Evolutionary conservation across 305 asterid genomes (phyloP).

Genomic region (Solanum hybrid): DNA sequence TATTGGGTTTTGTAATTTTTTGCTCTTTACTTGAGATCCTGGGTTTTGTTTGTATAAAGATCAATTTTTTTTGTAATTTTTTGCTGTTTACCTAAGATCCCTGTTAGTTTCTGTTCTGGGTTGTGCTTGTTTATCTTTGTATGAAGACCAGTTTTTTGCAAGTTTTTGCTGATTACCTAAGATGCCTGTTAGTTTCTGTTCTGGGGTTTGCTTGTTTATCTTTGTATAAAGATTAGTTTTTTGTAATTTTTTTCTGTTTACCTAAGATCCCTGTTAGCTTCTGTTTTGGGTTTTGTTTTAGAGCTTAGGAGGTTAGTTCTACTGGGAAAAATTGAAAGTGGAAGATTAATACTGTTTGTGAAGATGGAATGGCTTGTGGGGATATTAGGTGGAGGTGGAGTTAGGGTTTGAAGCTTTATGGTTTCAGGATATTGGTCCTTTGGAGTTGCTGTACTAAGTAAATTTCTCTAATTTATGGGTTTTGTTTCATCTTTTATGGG

Average conservation of each 20-base stretch:
- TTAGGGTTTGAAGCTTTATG: not conserved
- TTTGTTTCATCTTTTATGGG: not conserved
- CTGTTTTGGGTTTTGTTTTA: not conserved
- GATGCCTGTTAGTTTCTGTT: not conserved
- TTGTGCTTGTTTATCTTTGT: not conserved
- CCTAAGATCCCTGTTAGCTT: not conserved
- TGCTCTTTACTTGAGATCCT: not conserved
- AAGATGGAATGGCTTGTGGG: not conserved
- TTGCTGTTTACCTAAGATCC: not conserved
- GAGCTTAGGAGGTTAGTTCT: not conserved
- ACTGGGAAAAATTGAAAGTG: not conserved
- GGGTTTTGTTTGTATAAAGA: not conserved
- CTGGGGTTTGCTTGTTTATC: not conserved
- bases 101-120: not conserved
- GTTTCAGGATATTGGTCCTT: not conserved
- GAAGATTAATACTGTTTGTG: not conserved
- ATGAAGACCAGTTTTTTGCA: not conserved
- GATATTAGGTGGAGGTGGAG: not conserved
- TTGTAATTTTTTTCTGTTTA: not conserved
- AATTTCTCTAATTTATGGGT: not conserved
- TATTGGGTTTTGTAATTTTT: not conserved
- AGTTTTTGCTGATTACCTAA: not conserved
- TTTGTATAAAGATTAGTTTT: not conserved
- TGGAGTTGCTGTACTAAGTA: not conserved
- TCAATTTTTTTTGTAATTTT: no score